phyloP scores from a whole-genome alignment of 2,329 filamentous ascomycete genomes.

The Pyrenochaeta sp. region DNA sequence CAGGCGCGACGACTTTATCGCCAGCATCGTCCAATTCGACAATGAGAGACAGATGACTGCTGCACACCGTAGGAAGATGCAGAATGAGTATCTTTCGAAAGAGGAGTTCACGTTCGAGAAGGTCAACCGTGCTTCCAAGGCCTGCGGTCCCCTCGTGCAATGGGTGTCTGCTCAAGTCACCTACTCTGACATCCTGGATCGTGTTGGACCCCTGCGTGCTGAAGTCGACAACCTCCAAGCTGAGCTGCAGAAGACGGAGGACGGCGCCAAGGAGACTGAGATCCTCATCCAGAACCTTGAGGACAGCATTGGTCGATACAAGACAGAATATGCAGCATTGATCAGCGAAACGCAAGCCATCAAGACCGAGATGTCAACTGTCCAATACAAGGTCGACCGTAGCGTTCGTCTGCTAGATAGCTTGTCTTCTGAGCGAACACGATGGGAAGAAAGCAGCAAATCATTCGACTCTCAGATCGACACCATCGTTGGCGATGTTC shows the following conservation, averaged over 20 bases:
- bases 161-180: slow-evolving; percentile 97
- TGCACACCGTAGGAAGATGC: slow-evolving; percentile 83
- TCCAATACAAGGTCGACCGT: slow-evolving; percentile 97
- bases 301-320: slow-evolving; percentile 91
- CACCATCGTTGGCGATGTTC: slow-evolving; percentile 92
- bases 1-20: slow-evolving; percentile 94
- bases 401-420: slow-evolving; percentile 94
- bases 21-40: slow-evolving; percentile 96
- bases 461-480: slow-evolving; percentile 98
- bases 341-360: slow-evolving; percentile 98
- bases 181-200: slow-evolving; percentile 96
- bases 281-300: slow-evolving; percentile 86
- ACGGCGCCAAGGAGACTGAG: slow-evolving; percentile 89
- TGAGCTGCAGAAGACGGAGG: slow-evolving; percentile 88
- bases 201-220: slow-evolving; percentile 88
- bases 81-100: slow-evolving; percentile 88
- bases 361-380: slow-evolving; percentile 94
- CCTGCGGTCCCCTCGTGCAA: slow-evolving; percentile 94
- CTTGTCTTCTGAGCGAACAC: slow-evolving; percentile 87
- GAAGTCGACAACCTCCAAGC: slow-evolving; percentile 90
- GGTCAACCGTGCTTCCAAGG: slow-evolving; percentile 95
- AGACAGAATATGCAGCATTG: slow-evolving; percentile 91
- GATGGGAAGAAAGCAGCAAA: slow-evolving; percentile 97
- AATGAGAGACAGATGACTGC: slow-evolving; percentile 96
- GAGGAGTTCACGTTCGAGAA: slow-evolving; percentile 96